Conservation (phyloP, 768 basidiomycete species). For the Brasilioporus rufonigricans region DNA sequence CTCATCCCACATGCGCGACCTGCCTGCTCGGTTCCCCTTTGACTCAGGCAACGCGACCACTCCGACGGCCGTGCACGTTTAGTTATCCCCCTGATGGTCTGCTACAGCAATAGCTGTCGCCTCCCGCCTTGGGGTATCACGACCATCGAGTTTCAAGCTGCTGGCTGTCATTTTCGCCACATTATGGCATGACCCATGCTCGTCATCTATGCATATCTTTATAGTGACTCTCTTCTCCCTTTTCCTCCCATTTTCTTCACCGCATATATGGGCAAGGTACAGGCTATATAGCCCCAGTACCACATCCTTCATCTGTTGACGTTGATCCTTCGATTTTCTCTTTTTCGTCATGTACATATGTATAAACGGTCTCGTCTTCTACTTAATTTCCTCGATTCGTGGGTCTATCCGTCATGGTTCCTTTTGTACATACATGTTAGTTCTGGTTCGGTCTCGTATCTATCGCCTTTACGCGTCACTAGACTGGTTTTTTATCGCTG, state of each 20-base stretch:
- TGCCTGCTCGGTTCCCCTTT: slow-evolving; percentile 25
- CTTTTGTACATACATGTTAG: slow-evolving; percentile 3
- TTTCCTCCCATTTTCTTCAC: no score
- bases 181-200: neutral
- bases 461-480: slow-evolving; percentile 7
- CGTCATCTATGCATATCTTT: neutral
- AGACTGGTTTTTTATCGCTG: slow-evolving; percentile 8
- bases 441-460: slow-evolving; percentile 6
- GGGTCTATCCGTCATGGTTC: neutral
- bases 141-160: neutral
- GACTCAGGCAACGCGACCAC: slow-evolving; percentile 28
- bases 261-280: neutral
- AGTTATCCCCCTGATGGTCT: neutral
- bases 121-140: neutral
- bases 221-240: neutral
- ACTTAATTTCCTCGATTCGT: neutral
- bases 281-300: neutral
- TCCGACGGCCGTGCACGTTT: slow-evolving; percentile 24
- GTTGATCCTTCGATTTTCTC: neutral
- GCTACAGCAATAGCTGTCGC: neutral
- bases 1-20: slow-evolving; percentile 18
- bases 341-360: slow-evolving; percentile 14
- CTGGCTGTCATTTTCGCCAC: neutral
- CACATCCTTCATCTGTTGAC: neutral
- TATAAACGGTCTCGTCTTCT: neutral